These are phyloP conservation scores for Lachnellula arida DNA, from an alignment of 2,329 filamentous ascomycete genomes.

Conservation along the genomic window DNA sequence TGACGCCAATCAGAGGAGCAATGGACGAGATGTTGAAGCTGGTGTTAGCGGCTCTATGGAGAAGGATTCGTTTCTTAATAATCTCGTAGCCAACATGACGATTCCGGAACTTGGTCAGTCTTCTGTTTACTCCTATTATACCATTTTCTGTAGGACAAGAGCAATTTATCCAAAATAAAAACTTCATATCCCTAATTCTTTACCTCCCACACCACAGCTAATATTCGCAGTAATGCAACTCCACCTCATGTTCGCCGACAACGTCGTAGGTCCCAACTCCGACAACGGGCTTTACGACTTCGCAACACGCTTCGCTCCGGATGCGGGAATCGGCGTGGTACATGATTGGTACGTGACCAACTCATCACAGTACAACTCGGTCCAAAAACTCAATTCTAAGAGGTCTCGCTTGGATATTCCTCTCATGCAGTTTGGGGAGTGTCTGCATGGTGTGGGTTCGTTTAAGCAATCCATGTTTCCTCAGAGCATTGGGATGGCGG, in stretches of 20 bases:
- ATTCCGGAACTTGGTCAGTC: constrained; percentile 14
- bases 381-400: constrained; percentile 36
- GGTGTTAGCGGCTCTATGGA: not conserved
- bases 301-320: constrained; percentile 30
- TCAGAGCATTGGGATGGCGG: constrained; percentile 38
- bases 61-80: constrained; percentile 13
- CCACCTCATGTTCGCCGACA: constrained; percentile 41
- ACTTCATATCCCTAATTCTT: not conserved
- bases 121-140: not conserved
- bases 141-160: no score
- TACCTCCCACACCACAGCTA: not conserved
- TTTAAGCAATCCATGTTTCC: constrained; percentile 44
- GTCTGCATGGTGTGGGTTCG: constrained; percentile 41
- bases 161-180: not conserved
- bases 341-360: constrained; percentile 43
- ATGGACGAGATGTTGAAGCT: not conserved
- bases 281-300: constrained; percentile 32
- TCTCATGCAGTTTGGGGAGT: constrained; percentile 40
- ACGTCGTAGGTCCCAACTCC: constrained; percentile 37
- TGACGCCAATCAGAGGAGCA: no score
- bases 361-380: constrained; percentile 38
- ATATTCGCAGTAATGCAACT: constrained; percentile 35
- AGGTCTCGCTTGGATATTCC: constrained; percentile 38
- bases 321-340: constrained; percentile 37
- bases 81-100: constrained; percentile 15